A percentile compares a stretch with the other conserved stretches of the same genome.
Evolutionary conservation across 805 yeast genomes (phyloP).

Genomic region (Ogataea siamensis): DNA sequence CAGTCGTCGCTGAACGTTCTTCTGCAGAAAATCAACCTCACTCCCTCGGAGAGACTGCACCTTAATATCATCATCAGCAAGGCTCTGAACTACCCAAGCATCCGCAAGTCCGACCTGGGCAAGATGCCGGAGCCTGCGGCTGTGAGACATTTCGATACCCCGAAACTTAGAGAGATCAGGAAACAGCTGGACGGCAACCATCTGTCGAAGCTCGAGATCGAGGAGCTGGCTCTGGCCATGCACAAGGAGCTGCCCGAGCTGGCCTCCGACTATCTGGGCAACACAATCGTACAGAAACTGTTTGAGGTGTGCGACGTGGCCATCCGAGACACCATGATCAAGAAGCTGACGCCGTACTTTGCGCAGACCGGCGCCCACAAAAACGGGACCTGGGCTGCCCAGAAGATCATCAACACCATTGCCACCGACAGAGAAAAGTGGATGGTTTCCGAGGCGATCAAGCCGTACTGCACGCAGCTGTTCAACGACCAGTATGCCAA

Average conservation of each 20-base stretch:
- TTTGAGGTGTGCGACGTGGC: conserved; percentile 69
- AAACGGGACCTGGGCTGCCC: conserved; percentile 99
- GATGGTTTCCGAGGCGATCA: conserved; percentile 65
- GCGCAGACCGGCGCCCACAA: conserved; percentile 94
- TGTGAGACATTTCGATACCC: conserved; percentile 78
- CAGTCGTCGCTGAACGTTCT: conserved; percentile 18
- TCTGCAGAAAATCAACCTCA: conserved; percentile 30
- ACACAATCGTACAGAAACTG: conserved; percentile 90
- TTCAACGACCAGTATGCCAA: conserved; percentile 96
- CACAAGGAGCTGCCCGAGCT: conserved; percentile 85
- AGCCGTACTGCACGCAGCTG: conserved; percentile 78
- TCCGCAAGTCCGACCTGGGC: conserved; percentile 53
- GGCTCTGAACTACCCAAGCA: conserved; percentile 44
- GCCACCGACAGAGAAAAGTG: conserved; percentile 54
- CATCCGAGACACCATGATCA: conserved; percentile 77
- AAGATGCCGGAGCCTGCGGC: conserved; percentile 73
- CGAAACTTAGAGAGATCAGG: conserved; percentile 81
- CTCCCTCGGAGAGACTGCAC: conserved; percentile 44
- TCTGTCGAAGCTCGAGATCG: conserved; percentile 62
- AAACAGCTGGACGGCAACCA: conserved; percentile 61
- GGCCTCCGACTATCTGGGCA: conserved; percentile 90
- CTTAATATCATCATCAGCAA: conserved; percentile 45
- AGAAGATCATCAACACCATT: conserved; percentile 82
- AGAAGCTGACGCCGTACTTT: conserved; percentile 70
- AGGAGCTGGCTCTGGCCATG: conserved; percentile 80